Conservation (phyloP, 208 protist species). For the Leishmania aethiopica region DNA sequence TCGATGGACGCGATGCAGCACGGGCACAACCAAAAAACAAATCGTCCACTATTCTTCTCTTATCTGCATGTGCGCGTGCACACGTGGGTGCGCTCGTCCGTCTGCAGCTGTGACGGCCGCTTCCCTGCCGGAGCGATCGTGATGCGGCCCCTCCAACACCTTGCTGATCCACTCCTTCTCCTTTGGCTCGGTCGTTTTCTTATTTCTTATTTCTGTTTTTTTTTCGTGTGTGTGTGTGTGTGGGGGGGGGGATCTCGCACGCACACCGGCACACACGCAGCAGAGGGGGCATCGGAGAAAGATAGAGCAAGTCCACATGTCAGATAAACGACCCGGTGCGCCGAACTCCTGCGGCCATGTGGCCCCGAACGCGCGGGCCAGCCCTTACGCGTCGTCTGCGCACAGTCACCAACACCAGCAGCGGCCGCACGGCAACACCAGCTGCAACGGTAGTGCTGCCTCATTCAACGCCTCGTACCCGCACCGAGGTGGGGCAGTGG, state of each 20-base stretch:
- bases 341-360: neutral
- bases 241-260: neutral
- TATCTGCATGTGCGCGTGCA: neutral
- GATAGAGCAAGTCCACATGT: neutral
- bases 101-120: too few relatives aligned
- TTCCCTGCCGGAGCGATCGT: too few relatives aligned
- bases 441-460: neutral
- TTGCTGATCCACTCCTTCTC: too few relatives aligned
- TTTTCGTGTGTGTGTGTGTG: neutral
- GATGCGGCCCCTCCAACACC: too few relatives aligned
- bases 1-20: too few relatives aligned
- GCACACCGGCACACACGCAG: neutral
- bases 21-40: neutral
- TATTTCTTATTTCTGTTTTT: neutral
- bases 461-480: neutral
- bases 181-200: neutral
- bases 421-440: constrained; percentile 5
- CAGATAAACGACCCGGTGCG: neutral
- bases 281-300: neutral
- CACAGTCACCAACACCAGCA: neutral
- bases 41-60: neutral
- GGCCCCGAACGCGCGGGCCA: neutral
- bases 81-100: neutral
- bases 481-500: neutral
- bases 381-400: neutral